Evolutionary conservation across 2,329 filamentous ascomycete genomes (phyloP), one percentile per base, ranked within the genome.

Genomic region (Colletotrichum destructivum): DNA sequence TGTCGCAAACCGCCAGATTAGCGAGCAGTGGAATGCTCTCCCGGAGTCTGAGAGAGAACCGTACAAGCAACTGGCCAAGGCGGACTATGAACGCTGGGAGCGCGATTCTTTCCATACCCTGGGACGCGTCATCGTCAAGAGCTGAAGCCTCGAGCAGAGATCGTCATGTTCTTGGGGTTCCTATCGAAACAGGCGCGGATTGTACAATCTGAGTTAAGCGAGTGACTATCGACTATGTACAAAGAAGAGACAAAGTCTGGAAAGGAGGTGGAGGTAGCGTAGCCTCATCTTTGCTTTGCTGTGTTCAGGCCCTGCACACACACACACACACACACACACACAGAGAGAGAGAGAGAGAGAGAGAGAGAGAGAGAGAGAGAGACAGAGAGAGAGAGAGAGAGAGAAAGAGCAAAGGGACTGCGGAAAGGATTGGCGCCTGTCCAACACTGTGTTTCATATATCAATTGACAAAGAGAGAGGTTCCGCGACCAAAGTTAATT

Each of bases 1-100:
- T 5, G 80, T 81, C 0, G 66, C 44, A 1, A 49, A 79, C 67
- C 75, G 74, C 71, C 57, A 44, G 5, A 65, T 86, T 16, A 65
- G 65, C 42, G 21, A 71, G 2, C 80, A 84, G 69, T 90, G 87
- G 88, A 86, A 82, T 73, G 62, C 57, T 1, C 64, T 89, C 63
- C 76, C 81, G 51, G 76, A 77, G 1, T 74, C 80, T 0, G 83
- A 88, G 74, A 86, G 85, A 77, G 74, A 81, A 78, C 75, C 78
- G 4, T 88, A 81, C 75, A 61, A 76, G 3, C 81, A 84, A 23
- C 75, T 79, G 23, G 73, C 78, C 21, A 75, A 75, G 18, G 75
- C 78, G 21, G 75, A 83, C 7, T 4, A 7, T 3, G 77, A 77
- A 11, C 78, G 77, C 21, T 83, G 82, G 67, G 56, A 67, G 31